These are phyloP conservation scores for Sporormia fimetaria DNA, from an alignment of 495 filamentous ascomycete species.

Conservation along the genomic window DNA sequence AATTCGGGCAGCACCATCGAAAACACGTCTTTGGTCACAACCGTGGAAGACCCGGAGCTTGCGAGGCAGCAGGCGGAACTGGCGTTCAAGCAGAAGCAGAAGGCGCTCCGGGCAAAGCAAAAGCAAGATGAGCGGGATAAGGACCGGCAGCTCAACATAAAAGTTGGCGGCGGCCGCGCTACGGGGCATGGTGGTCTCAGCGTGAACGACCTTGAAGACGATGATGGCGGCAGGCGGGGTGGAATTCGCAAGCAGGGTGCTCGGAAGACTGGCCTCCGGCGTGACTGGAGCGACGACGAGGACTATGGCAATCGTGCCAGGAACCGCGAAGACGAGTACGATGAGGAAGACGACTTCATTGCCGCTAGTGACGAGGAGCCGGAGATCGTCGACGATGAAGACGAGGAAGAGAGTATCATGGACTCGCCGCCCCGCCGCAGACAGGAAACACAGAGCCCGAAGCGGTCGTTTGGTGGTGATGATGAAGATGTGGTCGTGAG, in stretches of 20 bases:
- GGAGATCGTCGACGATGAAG: constrained; percentile 48
- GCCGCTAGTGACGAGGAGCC: constrained; percentile 41
- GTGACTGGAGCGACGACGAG: constrained; percentile 34
- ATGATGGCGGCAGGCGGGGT: constrained; percentile 48
- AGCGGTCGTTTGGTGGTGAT: constrained; percentile 23
- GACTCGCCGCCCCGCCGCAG: constrained; percentile 26
- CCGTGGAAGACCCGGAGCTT: constrained; percentile 68
- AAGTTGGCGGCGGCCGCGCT: constrained; percentile 32
- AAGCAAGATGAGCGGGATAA: constrained; percentile 46
- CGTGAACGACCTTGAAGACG: constrained; percentile 63
- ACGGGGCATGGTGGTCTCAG: constrained; percentile 45
- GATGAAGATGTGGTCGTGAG: constrained; percentile 22
- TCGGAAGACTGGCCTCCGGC: constrained; percentile 21
- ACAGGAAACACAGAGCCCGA: constrained; percentile 26
- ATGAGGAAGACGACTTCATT: constrained; percentile 47
- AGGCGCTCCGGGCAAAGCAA: constrained; percentile 17
- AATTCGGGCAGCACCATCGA: constrained; percentile 45
- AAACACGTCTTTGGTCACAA: constrained; percentile 44
- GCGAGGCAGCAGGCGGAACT: constrained; percentile 61
- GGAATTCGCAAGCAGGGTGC: constrained; percentile 22
- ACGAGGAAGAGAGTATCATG: constrained; percentile 35
- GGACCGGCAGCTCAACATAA: constrained; percentile 45
- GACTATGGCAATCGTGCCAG: constrained; percentile 52
- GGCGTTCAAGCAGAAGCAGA: constrained; percentile 28
- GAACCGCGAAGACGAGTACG: constrained; percentile 64